These are phyloP conservation scores for Amphicarpaea edgeworthii DNA, from an alignment of 306 rosid species.

Conservation along the genomic window DNA sequence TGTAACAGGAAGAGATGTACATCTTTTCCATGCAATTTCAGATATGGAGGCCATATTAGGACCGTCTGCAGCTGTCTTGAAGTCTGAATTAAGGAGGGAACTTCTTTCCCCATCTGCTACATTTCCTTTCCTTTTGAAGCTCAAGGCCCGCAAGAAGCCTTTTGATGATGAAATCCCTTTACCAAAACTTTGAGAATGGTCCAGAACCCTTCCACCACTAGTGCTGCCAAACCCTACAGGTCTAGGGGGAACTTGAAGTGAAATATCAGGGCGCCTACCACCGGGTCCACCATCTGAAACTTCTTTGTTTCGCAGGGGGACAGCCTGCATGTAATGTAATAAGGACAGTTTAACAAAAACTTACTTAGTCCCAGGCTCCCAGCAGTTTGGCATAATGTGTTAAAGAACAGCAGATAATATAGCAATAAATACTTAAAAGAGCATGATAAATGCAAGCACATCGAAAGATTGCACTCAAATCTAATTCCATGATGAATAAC, in stretches of 20 bases:
- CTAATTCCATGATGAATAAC: constrained; percentile 17
- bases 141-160: constrained; percentile 76
- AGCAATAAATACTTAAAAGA: constrained; percentile 3
- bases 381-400: constrained; percentile 10
- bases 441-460: constrained; percentile 15
- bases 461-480: background rate
- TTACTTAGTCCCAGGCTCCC: constrained; percentile 5
- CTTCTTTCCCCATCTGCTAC: constrained; percentile 80
- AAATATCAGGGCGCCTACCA: constrained; percentile 85
- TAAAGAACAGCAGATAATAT: constrained; percentile 5
- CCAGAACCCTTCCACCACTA: constrained; percentile 65
- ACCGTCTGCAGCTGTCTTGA: constrained; percentile 60
- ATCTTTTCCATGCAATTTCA: constrained; percentile 73
- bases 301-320: constrained; percentile 53
- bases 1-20: constrained; percentile 87
- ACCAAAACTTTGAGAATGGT: constrained; percentile 76
- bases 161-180: constrained; percentile 64
- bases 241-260: constrained; percentile 94
- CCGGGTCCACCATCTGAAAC: constrained; percentile 49
- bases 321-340: constrained; percentile 56
- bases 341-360: constrained; percentile 21
- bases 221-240: constrained; percentile 67
- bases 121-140: constrained; percentile 79
- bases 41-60: constrained; percentile 57
- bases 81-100: constrained; percentile 73